Percentiles rank a stretch among this genome's conserved stretches.
These are phyloP conservation scores for Solanum tarapatanum DNA, from an alignment of 257 asterid genomes.

Conservation along the genomic window DNA sequence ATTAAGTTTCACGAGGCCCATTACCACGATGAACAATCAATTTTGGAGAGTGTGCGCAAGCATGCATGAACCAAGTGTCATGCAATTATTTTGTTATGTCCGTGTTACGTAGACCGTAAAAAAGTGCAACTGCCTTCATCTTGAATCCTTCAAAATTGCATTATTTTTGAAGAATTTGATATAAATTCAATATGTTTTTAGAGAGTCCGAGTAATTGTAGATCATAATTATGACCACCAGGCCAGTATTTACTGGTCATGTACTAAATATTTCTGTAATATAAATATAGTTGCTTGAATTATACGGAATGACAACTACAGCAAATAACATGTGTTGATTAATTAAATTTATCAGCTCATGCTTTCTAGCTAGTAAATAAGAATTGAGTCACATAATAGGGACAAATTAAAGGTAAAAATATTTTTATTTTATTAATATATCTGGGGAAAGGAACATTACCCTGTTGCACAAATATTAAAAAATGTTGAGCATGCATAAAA, in stretches of 20 bases:
- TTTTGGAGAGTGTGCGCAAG: background rate
- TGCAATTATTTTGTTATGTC: too few species aligned
- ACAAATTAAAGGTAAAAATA: background rate
- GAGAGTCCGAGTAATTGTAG: background rate
- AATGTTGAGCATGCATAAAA: slow-evolving; percentile 13
- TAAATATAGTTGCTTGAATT: background rate
- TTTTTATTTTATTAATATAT: background rate
- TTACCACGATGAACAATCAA: background rate
- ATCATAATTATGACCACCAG: background rate
- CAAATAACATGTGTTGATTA: background rate
- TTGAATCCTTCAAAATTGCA: too few species aligned
- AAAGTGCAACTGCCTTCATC: too few species aligned
- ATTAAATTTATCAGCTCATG: background rate
- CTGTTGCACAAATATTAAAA: background rate
- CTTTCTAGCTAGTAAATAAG: background rate
- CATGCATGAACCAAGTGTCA: too few species aligned
- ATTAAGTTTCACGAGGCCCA: background rate
- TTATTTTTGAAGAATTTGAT: background rate
- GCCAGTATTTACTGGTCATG: background rate
- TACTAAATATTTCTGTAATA: background rate
- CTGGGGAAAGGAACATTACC: background rate
- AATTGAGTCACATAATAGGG: background rate
- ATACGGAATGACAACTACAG: background rate
- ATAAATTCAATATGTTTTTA: rapidly evolving
- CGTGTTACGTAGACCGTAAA: rapidly evolving